Evolutionary conservation across 148 eudicot species (phyloP), one percentile per base, ranked within the genome.

Genomic region (Rhododendron molle): DNA sequence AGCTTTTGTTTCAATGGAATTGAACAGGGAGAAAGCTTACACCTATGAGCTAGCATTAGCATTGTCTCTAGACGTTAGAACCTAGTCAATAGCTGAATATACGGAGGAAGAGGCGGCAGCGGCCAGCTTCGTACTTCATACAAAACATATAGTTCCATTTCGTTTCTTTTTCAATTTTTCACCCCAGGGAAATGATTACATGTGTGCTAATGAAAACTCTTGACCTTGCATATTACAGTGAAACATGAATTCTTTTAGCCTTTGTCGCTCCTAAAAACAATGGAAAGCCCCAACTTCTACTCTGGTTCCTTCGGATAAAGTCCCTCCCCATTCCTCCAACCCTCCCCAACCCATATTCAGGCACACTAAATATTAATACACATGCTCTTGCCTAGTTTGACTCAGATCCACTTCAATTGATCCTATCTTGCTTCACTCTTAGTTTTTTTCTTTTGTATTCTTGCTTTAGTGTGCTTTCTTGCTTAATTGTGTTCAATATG

Each of bases 21-120:
- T 34, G 72, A 58, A 16, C 77, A 58, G 84, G 47, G 83, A 16
- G 83, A 71, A 23, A 72, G 71, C 82, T 78, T 28, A 85, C n/a
- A 56, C 83, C 74, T 43, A 60, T 69, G 38, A 30, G 76, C 52
- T 49, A 69, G 71, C 74, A 52, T 50, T 14, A 81, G 58, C 81
- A 74, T 32, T 28, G 3, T 81, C 77, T 60, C 69, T 88, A 85
- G 58, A 85, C 34, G 65, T 82, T 82, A 65, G 81, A 78, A 67
- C 43, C 79, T 18, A 81, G 56, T 43, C 9, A 67, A 77, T 83
- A 83, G 86, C 78, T 76, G 65, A 83, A 74, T 62, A 83, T 7
- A 43, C n/a, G 18, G 44, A 47, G 26, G 78, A 69, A 9, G 76
- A 67, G 36, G 46, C 56, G 44, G 83, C 46, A 9, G 71, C 47